Percentiles rank a stretch among this genome's conserved stretches.
These are phyloP conservation scores for Lachnellula cervina DNA, from an alignment of 2,329 filamentous ascomycete species.

Conservation along the genomic window DNA sequence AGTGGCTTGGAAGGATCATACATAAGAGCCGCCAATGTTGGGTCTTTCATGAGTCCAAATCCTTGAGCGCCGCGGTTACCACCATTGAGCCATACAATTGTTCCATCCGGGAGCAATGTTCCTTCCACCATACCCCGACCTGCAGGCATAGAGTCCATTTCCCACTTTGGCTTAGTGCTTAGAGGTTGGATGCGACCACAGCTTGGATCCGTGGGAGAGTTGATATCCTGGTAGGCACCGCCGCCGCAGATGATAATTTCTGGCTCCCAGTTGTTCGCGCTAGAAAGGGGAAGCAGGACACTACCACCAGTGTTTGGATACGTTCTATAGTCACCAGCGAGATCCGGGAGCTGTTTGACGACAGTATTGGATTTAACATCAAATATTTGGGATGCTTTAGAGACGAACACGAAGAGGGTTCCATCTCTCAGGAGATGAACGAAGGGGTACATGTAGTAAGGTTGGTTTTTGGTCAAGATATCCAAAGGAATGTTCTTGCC, in stretches of 20 bases:
- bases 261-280: slow-evolving; percentile 46
- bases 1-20: slow-evolving; percentile 50
- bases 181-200: slow-evolving; percentile 53
- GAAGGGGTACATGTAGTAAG: slow-evolving; percentile 62
- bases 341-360: slow-evolving; percentile 44
- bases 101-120: slow-evolving; percentile 55
- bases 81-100: slow-evolving; percentile 55
- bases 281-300: slow-evolving; percentile 49
- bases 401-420: slow-evolving; percentile 50
- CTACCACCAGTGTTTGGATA: slow-evolving; percentile 58
- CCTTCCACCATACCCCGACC: slow-evolving; percentile 57
- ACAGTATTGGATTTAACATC: slow-evolving; percentile 42
- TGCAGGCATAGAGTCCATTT: slow-evolving; percentile 54
- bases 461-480: slow-evolving; percentile 52
- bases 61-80: slow-evolving; percentile 54
- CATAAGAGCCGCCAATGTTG: slow-evolving; percentile 51
- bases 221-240: slow-evolving; percentile 55
- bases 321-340: slow-evolving; percentile 52
- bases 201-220: slow-evolving; percentile 52
- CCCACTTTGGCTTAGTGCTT: slow-evolving; percentile 44
- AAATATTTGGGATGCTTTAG: slow-evolving; percentile 53
- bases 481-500: slow-evolving; percentile 47
- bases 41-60: slow-evolving; percentile 50
- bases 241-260: slow-evolving; percentile 55
- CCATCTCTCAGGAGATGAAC: slow-evolving; percentile 54